Evolutionary conservation across 192 early-diverging fungal species (phyloP), one percentile per base, ranked within the genome.

Genomic region (Mortierella hygrophila): DNA sequence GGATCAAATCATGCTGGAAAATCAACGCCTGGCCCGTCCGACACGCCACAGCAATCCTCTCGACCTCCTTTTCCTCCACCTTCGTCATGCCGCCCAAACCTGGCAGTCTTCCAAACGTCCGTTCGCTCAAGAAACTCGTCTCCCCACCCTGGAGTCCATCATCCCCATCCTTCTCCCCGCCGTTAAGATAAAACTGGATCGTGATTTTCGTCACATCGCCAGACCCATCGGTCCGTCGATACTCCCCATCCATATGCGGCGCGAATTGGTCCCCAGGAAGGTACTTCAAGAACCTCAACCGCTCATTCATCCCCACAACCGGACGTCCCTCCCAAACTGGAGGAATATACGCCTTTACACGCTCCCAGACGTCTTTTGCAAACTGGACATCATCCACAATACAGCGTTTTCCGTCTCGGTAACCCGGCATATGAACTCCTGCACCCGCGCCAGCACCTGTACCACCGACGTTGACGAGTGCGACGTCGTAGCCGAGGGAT

Each of bases 121-220:
- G 5, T 57, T 29, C 38, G 49, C 18, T 40, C 54, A 89, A 65
- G 32, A 91, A 91, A 0, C 85, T 85, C 21, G 90, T 91, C 42
- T 75, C 88, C 0, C 92, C 91, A 15, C 60, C 60, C 60, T 35
- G 32, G 10, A 65, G 23, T 4, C 26, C 60, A 32, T 32, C 26
- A 29, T 65, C 60, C 0, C 11, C 80, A 65, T 91, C 92, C 37
- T 76, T 78, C 68, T 84, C 89, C 1, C 72, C 90, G 29, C 89
- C 83, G 40, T 91, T 90, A 35, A 91, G 75, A 75, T 90, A 90
- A 26, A 92, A 81, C 49, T 89, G 88, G 26, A 91, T 46, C 11
- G 91, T 90, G 23, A 91, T 32, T 71, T 90, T 82, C 10, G 79
- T 87, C 21, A 80, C 65, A 13, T 86, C 71, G 18, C 79, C 79